A percentile compares a stretch with the other conserved stretches of the same genome.
phyloP scores from a whole-genome alignment of 2,329 filamentous ascomycete genomes.

The Epichloe uncinata region DNA sequence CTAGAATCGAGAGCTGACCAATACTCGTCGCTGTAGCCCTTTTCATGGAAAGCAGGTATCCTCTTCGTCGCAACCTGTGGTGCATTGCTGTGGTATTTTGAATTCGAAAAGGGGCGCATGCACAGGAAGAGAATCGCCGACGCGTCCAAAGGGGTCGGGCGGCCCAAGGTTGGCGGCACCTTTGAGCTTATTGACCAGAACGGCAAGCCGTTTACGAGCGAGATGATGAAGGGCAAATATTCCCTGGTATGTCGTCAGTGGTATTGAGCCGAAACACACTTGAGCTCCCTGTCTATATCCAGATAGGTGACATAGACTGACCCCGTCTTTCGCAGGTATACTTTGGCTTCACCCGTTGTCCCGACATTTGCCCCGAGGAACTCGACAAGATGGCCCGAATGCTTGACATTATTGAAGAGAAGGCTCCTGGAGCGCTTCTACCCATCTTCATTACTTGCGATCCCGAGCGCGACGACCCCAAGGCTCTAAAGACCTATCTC shows the following conservation, averaged over 20 bases:
- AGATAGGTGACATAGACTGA: background rate
- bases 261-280: background rate
- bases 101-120: conserved; percentile 83
- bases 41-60: conserved; percentile 81
- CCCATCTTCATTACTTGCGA: conserved; percentile 95
- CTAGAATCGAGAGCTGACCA: conserved; percentile 12
- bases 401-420: conserved; percentile 57
- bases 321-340: conserved; percentile 51
- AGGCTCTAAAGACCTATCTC: conserved; percentile 74
- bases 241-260: conserved; percentile 44
- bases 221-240: conserved; percentile 79
- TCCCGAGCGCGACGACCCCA: conserved; percentile 76
- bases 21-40: conserved; percentile 46
- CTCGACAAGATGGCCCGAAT: conserved; percentile 98
- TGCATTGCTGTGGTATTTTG: conserved; percentile 79
- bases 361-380: conserved; percentile 97
- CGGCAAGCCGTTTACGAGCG: conserved; percentile 61
- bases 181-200: conserved; percentile 77
- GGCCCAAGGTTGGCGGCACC: conserved; percentile 80
- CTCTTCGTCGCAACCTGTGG: conserved; percentile 72
- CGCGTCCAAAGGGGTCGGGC: conserved; percentile 82
- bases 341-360: conserved; percentile 96
- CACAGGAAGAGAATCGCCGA: conserved; percentile 80
- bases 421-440: conserved; percentile 41
- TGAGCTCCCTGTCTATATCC: too few relatives aligned